Percentiles rank a stretch among this genome's conserved stretches.
phyloP scores from a whole-genome alignment of 495 filamentous ascomycete species.

The Durotheca rogersii region DNA sequence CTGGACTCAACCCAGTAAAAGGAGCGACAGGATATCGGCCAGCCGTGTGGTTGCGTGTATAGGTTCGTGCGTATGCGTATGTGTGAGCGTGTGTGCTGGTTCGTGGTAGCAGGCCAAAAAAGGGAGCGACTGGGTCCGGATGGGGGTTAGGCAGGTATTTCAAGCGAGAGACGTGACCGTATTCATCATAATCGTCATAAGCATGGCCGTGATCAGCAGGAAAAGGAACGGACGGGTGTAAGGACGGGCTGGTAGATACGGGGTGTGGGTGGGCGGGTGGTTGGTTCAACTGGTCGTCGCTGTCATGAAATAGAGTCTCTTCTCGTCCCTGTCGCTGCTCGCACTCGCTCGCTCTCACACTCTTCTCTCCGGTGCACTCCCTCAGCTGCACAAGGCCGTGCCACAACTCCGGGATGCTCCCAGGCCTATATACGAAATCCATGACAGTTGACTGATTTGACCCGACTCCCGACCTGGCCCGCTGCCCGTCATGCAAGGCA shows the following conservation, averaged over 20 bases:
- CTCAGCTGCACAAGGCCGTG: conserved; percentile 11
- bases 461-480: conserved; percentile 13
- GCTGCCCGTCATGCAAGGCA: conserved; percentile 25
- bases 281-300: too few relatives aligned
- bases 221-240: conserved; percentile 1
- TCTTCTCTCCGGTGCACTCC: conserved; percentile 8
- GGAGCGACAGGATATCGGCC: conserved; percentile 8
- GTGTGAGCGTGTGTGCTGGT: too few relatives aligned
- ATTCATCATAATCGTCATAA: conserved; percentile 23
- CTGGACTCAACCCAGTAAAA: conserved; percentile 17
- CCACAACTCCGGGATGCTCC: conserved; percentile 14
- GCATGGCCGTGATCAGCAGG: conserved; percentile 16
- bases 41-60: not conserved
- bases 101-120: too few relatives aligned
- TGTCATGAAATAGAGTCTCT: conserved; percentile 4
- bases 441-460: conserved; percentile 12
- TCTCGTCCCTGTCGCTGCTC: conserved; percentile 13
- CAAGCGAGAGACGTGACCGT: conserved; percentile 28
- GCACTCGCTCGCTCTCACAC: too few relatives aligned
- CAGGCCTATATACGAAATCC: conserved; percentile 19
- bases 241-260: conserved; percentile 5
- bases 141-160: conserved; percentile 10
- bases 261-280: too few relatives aligned
- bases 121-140: conserved; percentile 22
- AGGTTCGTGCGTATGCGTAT: too few relatives aligned